Conservation (phyloP, 2,329 filamentous ascomycete genomes). For the Fusarium bactridioides region DNA sequence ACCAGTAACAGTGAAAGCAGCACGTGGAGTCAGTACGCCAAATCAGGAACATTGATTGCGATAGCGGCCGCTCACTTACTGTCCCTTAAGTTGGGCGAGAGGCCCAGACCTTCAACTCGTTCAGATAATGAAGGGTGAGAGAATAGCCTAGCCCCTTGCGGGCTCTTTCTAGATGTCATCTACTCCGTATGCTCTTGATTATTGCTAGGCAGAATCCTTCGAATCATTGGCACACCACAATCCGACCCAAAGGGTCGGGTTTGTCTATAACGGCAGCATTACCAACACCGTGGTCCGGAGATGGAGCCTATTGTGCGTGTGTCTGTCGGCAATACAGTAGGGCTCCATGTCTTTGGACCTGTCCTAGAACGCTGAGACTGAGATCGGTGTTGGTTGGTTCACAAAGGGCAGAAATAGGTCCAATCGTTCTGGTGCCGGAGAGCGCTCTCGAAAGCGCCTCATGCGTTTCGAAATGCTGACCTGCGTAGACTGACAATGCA, state of each 20-base stretch:
- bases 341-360: background rate
- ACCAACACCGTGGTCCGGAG: background rate
- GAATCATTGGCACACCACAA: background rate
- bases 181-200: background rate
- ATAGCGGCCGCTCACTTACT: background rate
- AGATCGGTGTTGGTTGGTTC: constrained; percentile 16
- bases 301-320: constrained; percentile 1
- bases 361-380: background rate
- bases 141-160: constrained; percentile 13
- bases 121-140: background rate
- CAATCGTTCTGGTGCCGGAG: background rate
- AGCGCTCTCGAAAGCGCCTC: constrained; percentile 11
- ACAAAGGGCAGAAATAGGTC: background rate
- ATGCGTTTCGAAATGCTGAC: background rate
- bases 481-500: background rate
- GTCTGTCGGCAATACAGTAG: background rate
- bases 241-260: background rate
- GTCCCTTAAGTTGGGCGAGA: constrained; percentile 4
- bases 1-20: background rate
- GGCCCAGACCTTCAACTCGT: constrained; percentile 9
- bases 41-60: constrained; percentile 3
- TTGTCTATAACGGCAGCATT: background rate
- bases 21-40: background rate
- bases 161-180: background rate
- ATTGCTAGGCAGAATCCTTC: background rate